These are phyloP conservation scores for Citrullus colocynthis DNA, from an alignment of 306 rosid species.

Conservation along the genomic window DNA sequence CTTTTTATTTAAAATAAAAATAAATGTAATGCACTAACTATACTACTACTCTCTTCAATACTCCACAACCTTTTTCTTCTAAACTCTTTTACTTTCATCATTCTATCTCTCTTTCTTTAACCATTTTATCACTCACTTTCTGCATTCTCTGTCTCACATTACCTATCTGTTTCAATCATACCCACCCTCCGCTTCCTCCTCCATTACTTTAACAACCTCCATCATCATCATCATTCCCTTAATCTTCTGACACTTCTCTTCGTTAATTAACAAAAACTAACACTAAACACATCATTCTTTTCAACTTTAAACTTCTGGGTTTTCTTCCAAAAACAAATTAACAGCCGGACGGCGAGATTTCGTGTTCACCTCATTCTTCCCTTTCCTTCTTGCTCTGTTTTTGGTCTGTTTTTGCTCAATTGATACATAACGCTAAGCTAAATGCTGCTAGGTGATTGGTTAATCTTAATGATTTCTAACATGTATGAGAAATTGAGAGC, in stretches of 20 bases:
- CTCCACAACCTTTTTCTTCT: not conserved
- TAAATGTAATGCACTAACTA: too few relatives aligned
- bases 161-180: constrained; percentile 2
- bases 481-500: not conserved
- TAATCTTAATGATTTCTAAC: not conserved
- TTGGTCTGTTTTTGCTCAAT: not conserved
- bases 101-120: not conserved
- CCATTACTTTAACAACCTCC: not conserved
- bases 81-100: not conserved
- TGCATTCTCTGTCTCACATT: not conserved
- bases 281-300: not conserved
- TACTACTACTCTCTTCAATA: too few relatives aligned
- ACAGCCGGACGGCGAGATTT: too few relatives aligned
- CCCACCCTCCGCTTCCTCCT: not conserved
- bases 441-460: not conserved
- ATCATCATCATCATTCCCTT: not conserved
- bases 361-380: not conserved
- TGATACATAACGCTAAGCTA: not conserved
- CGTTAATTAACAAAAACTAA: not conserved
- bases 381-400: not conserved
- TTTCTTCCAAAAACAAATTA: not conserved
- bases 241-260: not conserved
- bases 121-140: not conserved
- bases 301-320: not conserved
- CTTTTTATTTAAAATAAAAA: too few relatives aligned